Conservation (phyloP, 345 rosid genomes). For the Sonneratia alba region DNA sequence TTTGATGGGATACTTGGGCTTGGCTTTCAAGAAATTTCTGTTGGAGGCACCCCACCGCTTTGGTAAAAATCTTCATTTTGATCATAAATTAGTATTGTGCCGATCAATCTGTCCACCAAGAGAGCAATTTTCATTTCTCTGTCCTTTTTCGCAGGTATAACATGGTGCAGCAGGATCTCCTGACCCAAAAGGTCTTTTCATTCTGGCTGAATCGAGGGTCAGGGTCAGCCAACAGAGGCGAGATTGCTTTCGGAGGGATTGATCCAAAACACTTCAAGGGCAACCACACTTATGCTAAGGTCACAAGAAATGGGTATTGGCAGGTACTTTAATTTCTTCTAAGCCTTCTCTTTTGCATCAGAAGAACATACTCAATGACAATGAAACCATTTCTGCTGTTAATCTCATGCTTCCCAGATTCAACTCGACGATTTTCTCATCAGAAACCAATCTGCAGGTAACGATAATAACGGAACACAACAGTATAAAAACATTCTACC, state of each 20-base stretch:
- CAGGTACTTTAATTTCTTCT: constrained; percentile 24
- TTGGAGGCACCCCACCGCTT: constrained; percentile 22
- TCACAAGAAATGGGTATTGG: constrained; percentile 40
- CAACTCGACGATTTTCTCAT: constrained; percentile 53
- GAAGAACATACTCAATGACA: background rate
- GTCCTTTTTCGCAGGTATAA: constrained; percentile 29
- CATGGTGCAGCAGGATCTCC: constrained; percentile 40
- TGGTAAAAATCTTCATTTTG: constrained; percentile 23
- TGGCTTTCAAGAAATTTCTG: constrained; percentile 26
- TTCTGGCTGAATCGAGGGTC: constrained; percentile 44
- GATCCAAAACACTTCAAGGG: constrained; percentile 45
- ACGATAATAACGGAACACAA: background rate
- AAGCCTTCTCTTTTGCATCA: too few species aligned
- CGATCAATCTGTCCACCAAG: background rate
- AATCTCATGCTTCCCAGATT: constrained; percentile 28
- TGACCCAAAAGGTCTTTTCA: constrained; percentile 39
- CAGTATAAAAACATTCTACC: background rate
- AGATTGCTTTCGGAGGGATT: constrained; percentile 50
- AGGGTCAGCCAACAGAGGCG: constrained; percentile 25
- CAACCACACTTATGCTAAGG: constrained; percentile 38
- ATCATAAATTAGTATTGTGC: background rate
- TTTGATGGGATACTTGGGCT: constrained; percentile 51
- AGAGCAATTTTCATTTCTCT: background rate
- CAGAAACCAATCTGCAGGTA: constrained; percentile 50
- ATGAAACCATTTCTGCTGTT: background rate